These are phyloP conservation scores for Aspergillus unguis DNA, from an alignment of 2,329 filamentous ascomycete genomes.

Conservation along the genomic window DNA sequence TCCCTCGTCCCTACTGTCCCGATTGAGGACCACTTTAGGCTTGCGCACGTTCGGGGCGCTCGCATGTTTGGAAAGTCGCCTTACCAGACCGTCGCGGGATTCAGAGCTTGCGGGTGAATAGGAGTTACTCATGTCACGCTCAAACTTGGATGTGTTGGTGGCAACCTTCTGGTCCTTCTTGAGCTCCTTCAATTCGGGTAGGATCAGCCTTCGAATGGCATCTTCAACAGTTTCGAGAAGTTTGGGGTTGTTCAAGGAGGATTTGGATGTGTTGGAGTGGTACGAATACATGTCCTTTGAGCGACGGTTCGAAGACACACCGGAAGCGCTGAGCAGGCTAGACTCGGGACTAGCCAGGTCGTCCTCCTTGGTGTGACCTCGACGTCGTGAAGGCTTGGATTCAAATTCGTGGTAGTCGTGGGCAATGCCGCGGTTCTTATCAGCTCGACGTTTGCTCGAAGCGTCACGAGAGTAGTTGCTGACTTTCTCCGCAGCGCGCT, in stretches of 20 bases:
- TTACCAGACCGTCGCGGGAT: slow-evolving; percentile 53
- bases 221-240: slow-evolving; percentile 89
- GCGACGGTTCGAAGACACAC: slow-evolving; percentile 52
- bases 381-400: slow-evolving; percentile 46
- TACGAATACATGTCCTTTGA: slow-evolving; percentile 59
- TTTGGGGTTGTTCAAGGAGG: slow-evolving; percentile 88
- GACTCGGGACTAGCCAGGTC: slow-evolving; percentile 58
- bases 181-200: slow-evolving; percentile 86
- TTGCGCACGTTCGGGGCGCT: slow-evolving; percentile 61
- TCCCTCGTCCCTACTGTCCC: slow-evolving; percentile 57
- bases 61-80: slow-evolving; percentile 58
- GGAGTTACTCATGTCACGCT: slow-evolving; percentile 61
- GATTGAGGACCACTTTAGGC: slow-evolving; percentile 60
- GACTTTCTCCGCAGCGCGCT: slow-evolving; percentile 67
- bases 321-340: slow-evolving; percentile 58
- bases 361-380: slow-evolving; percentile 52
- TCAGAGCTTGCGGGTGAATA: slow-evolving; percentile 55
- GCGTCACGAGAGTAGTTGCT: slow-evolving; percentile 49
- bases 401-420: slow-evolving; percentile 46
- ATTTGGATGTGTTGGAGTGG: slow-evolving; percentile 58
- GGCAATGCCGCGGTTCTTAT: slow-evolving; percentile 46
- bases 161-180: slow-evolving; percentile 85
- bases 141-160: slow-evolving; percentile 66
- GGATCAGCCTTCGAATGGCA: slow-evolving; percentile 80
- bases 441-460: slow-evolving; percentile 40